Conservation (phyloP, 495 filamentous ascomycete species). For the Thermochaetoides thermophila region DNA sequence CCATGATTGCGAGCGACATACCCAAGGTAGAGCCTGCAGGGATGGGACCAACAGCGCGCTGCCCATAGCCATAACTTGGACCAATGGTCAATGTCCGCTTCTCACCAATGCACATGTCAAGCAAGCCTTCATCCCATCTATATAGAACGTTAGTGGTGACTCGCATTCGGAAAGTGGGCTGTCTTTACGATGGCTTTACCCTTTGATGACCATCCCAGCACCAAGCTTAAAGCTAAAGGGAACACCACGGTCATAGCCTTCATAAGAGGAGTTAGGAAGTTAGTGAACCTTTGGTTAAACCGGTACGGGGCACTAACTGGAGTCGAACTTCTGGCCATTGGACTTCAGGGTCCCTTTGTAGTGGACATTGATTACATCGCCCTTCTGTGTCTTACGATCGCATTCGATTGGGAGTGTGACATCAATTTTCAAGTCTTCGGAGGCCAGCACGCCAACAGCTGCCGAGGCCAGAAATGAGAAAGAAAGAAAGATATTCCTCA, state of each 20-base stretch:
- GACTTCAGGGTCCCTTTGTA: constrained; percentile 66
- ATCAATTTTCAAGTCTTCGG: constrained; percentile 55
- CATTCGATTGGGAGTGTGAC: constrained; percentile 52
- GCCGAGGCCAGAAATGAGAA: constrained; percentile 39
- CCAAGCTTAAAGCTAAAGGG: constrained; percentile 74
- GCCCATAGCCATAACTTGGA: constrained; percentile 73
- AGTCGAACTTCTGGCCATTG: constrained; percentile 42
- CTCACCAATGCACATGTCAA: constrained; percentile 96
- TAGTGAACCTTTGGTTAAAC: no score
- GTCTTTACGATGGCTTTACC: constrained; percentile 31
- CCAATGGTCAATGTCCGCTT: constrained; percentile 81
- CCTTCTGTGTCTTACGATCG: constrained; percentile 55
- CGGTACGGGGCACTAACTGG: constrained; percentile 21
- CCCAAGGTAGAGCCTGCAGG: constrained; percentile 60
- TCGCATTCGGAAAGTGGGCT: neutral
- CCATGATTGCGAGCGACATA: constrained; percentile 18
- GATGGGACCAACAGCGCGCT: constrained; percentile 60
- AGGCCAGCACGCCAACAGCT: constrained; percentile 34
- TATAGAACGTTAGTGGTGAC: constrained; percentile 5
- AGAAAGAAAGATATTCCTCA: constrained; percentile 43
- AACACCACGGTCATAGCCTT: constrained; percentile 54
- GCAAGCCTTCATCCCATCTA: constrained; percentile 77
- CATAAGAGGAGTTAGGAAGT: no score
- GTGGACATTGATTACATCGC: constrained; percentile 72
- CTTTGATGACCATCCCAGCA: constrained; percentile 71